A percentile compares a stretch with the other conserved stretches of the same genome.
phyloP scores from a whole-genome alignment of 2,329 filamentous ascomycete genomes.

The Metarhizium brunneum region DNA sequence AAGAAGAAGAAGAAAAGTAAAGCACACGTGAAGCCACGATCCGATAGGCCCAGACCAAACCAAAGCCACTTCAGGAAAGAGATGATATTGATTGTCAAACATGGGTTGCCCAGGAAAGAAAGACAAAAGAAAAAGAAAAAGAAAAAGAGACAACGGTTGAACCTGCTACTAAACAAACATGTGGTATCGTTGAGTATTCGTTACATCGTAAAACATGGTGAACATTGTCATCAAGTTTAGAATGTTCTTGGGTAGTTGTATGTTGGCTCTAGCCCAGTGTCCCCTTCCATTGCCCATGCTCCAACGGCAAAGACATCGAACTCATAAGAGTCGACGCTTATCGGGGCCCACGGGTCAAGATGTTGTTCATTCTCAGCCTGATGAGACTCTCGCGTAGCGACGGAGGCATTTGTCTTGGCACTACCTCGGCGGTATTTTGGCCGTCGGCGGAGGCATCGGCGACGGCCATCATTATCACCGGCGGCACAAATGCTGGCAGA shows the following conservation, averaged over 20 bases:
- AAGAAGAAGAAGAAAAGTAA: neutral
- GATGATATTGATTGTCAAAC: too few species aligned
- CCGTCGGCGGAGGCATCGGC: slow-evolving; percentile 1
- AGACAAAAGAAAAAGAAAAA: neutral
- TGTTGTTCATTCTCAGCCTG: neutral
- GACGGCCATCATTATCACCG: neutral
- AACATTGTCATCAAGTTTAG: neutral
- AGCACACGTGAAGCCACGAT: neutral
- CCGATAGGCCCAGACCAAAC: neutral
- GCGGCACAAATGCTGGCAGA: neutral
- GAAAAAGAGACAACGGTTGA: neutral
- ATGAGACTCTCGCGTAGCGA: neutral
- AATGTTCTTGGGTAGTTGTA: neutral
- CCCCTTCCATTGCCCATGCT: neutral
- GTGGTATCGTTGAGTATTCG: neutral
- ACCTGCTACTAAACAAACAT: neutral
- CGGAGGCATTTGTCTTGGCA: neutral
- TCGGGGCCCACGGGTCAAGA: neutral
- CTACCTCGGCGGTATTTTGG: neutral
- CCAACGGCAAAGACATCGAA: neutral
- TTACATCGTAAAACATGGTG: neutral
- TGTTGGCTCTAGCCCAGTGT: neutral
- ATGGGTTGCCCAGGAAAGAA: too few species aligned
- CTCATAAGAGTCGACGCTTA: neutral
- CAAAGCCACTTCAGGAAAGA: too few species aligned